Percentiles rank a stretch among this genome's conserved stretches.
phyloP scores from a whole-genome alignment of 176 grass and related monocot genomes.

The Zea luxurians region DNA sequence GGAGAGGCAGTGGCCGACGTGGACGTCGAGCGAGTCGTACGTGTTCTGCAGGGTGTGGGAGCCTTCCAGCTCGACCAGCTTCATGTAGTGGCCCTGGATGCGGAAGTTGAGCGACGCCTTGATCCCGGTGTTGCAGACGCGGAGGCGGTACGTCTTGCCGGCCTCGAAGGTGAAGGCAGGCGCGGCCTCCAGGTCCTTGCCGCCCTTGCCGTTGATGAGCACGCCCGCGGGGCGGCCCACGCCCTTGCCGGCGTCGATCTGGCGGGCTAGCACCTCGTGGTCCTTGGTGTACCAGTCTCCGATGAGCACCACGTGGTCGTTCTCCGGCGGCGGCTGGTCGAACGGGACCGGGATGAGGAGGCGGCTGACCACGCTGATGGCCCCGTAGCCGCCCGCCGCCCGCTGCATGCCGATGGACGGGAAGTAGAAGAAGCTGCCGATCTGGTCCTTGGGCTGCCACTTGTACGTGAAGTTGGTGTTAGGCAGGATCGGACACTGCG shows the following conservation, averaged over 20 bases:
- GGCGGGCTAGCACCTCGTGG: constrained; percentile 42
- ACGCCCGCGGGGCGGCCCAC: constrained; percentile 49
- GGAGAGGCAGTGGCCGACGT: constrained; percentile 67
- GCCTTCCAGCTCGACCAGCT: constrained; percentile 65
- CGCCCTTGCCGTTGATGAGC: constrained; percentile 61
- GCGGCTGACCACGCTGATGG: constrained; percentile 66
- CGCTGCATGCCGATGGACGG: constrained; percentile 75
- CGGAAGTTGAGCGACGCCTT: constrained; percentile 81
- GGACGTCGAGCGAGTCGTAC: constrained; percentile 63
- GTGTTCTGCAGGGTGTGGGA: constrained; percentile 63
- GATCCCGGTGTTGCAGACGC: constrained; percentile 69
- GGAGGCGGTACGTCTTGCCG: constrained; percentile 59
- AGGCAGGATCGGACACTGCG: constrained; percentile 73
- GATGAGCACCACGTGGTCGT: constrained; percentile 55
- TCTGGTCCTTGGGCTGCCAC: constrained; percentile 94
- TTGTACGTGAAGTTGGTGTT: constrained; percentile 76
- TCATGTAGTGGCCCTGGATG: constrained; percentile 72
- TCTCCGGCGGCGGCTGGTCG: constrained; percentile 43
- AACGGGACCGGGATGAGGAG: constrained; percentile 79
- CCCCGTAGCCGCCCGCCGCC: constrained; percentile 61
- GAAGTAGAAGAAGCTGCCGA: constrained; percentile 95
- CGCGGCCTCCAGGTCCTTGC: background rate
- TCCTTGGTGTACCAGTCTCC: constrained; percentile 81
- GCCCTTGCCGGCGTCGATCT: constrained; percentile 47
- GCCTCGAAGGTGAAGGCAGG: constrained; percentile 61